Evolutionary conservation across 805 yeast genomes (phyloP).

Genomic region (Grigorovia humatica): DNA sequence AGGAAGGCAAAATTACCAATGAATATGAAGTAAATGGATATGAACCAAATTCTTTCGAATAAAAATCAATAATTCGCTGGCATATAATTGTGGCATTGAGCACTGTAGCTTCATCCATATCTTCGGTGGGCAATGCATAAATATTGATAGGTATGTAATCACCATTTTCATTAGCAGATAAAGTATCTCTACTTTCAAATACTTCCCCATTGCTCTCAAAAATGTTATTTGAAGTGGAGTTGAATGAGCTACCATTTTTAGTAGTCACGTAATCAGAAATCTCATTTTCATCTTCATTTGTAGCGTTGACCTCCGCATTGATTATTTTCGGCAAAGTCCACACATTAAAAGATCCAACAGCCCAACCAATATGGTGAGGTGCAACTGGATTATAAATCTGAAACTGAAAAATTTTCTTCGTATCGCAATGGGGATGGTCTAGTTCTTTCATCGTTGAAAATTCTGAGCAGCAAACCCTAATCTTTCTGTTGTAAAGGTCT

Average conservation of each 20-base stretch:
- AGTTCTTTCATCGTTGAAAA: conserved; percentile 52
- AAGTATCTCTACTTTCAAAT: conserved; percentile 12
- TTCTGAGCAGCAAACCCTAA: conserved; percentile 64
- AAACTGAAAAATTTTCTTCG: conserved; percentile 66
- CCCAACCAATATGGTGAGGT: conserved; percentile 93
- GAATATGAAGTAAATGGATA: conserved; percentile 82
- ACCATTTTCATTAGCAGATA: conserved; percentile 30
- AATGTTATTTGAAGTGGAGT: too few relatives aligned
- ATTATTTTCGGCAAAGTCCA: conserved; percentile 23
- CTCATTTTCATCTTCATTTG: conserved; percentile 6
- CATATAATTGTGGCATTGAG: conserved; percentile 69
- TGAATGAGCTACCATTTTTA: too few relatives aligned
- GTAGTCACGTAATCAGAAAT: conserved; percentile 8
- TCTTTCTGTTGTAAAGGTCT: conserved; percentile 33
- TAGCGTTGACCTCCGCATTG: conserved; percentile 6
- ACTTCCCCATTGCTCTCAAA: too few relatives aligned
- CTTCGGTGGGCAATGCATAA: conserved; percentile 53
- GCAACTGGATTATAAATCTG: conserved; percentile 74
- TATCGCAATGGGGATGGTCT: conserved; percentile 64
- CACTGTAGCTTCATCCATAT: conserved; percentile 33
- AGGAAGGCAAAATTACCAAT: conserved; percentile 58
- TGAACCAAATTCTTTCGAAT: conserved; percentile 81
- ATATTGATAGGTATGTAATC: conserved; percentile 47
- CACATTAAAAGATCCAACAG: conserved; percentile 78
- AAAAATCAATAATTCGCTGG: conserved; percentile 71